phyloP scores from a whole-genome alignment of 2,329 filamentous ascomycete genomes.

The Fusarium devonianum region DNA sequence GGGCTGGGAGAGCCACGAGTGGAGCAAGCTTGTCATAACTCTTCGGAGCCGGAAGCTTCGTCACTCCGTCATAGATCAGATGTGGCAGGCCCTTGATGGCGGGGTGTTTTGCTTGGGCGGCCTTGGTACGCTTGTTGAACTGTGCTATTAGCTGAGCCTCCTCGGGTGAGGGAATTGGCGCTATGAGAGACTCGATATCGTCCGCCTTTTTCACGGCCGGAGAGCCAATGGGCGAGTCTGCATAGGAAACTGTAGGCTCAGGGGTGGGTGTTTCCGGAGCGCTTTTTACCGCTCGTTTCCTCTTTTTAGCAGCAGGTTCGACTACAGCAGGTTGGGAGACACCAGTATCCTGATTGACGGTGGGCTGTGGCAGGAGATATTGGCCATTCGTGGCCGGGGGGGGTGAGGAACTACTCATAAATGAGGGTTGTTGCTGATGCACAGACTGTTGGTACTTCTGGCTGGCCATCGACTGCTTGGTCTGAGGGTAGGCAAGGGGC shows the following conservation, averaged over 20 bases:
- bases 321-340: slow-evolving; percentile 28
- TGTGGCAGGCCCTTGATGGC: slow-evolving; percentile 50
- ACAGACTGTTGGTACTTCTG: slow-evolving; percentile 36
- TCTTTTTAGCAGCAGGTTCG: slow-evolving; percentile 49
- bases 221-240: slow-evolving; percentile 44
- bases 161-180: slow-evolving; percentile 45
- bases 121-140: slow-evolving; percentile 49
- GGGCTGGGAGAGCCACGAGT: slow-evolving; percentile 51
- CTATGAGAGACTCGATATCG: slow-evolving; percentile 45
- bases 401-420: slow-evolving; percentile 29
- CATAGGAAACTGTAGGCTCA: slow-evolving; percentile 37
- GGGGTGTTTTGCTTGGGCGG: slow-evolving; percentile 49
- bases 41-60: slow-evolving; percentile 54
- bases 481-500: slow-evolving; percentile 28
- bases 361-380: slow-evolving; percentile 36
- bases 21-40: slow-evolving; percentile 55
- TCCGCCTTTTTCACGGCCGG: slow-evolving; percentile 44
- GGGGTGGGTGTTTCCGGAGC: slow-evolving; percentile 37
- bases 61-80: slow-evolving; percentile 48
- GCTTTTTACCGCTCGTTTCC: slow-evolving; percentile 46
- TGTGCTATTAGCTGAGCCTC: slow-evolving; percentile 48
- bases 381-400: slow-evolving; percentile 31
- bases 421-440: slow-evolving; percentile 32
- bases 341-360: slow-evolving; percentile 32
- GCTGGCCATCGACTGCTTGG: slow-evolving; percentile 19